Percentiles rank a stretch among this genome's conserved stretches.
Conservation (phyloP, 2,329 filamentous ascomycete species). For the Penicillium glabrum region DNA sequence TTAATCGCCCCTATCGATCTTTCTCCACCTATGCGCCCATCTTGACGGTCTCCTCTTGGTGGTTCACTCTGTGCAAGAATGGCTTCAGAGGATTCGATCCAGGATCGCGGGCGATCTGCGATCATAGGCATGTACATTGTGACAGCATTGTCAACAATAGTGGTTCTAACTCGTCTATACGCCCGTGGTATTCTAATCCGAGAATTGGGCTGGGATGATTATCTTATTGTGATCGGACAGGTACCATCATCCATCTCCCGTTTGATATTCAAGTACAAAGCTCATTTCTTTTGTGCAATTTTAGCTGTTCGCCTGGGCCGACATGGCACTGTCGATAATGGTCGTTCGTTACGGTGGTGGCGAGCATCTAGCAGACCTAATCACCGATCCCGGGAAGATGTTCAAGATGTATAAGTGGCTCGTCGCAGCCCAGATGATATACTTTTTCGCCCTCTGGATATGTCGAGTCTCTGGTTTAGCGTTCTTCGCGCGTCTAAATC, state of each 20-base stretch:
- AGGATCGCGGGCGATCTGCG: background rate
- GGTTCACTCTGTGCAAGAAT: background rate
- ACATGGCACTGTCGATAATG: conserved; percentile 13
- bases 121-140: conserved; percentile 27
- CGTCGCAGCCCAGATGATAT: conserved; percentile 17
- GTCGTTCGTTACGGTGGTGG: conserved; percentile 16
- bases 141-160: conserved; percentile 8
- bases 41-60: background rate
- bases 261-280: background rate
- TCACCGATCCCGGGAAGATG: conserved; percentile 2
- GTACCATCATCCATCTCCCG: background rate
- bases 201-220: conserved; percentile 20
- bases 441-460: conserved; percentile 17
- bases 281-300: background rate
- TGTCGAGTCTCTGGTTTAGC: conserved; percentile 21
- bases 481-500: conserved; percentile 21
- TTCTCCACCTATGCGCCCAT: background rate
- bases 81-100: background rate
- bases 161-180: conserved; percentile 12
- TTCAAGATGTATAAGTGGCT: conserved; percentile 21
- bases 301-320: conserved; percentile 7
- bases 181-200: conserved; percentile 9
- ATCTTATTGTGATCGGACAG: conserved; percentile 13
- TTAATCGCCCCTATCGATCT: too few species aligned
- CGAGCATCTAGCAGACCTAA: conserved; percentile 10